Evolutionary conservation across 306 rosid species (phyloP).

Genomic region (Corylus heterophylla): DNA sequence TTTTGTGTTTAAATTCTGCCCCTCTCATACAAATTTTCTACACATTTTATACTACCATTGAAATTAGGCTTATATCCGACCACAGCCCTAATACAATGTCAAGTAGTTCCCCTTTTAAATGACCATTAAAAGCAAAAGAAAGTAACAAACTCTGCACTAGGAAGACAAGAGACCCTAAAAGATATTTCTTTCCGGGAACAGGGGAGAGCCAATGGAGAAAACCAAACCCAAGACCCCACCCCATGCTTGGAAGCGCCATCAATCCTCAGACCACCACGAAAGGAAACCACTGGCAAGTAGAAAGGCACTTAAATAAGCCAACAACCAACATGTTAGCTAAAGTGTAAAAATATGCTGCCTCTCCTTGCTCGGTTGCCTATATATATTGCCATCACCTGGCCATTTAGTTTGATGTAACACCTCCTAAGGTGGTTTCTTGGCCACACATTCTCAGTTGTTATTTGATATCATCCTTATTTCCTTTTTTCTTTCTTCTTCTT

Average conservation of each 20-base stretch:
- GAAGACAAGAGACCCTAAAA: background rate
- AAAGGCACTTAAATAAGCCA: background rate
- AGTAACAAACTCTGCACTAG: background rate
- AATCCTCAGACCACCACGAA: background rate
- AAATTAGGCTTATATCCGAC: background rate
- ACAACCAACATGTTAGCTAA: background rate
- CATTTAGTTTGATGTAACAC: background rate
- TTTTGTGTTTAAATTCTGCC: background rate
- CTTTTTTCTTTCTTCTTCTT: background rate
- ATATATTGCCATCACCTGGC: too few relatives aligned
- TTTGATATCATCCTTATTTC: background rate
- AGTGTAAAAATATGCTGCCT: background rate
- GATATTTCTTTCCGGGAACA: background rate
- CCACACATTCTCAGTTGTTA: background rate
- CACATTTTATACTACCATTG: background rate
- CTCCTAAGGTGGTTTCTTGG: background rate
- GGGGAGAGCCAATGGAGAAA: background rate
- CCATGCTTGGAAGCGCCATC: background rate
- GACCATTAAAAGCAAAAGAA: background rate
- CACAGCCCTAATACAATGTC: background rate
- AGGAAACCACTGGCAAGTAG: background rate
- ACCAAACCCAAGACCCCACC: too few relatives aligned
- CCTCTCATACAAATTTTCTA: background rate
- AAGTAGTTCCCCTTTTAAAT: background rate
- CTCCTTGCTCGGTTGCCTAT: background rate